Evolutionary conservation across 768 basidiomycete genomes (phyloP).

Genomic region (Agaricus blazei): DNA sequence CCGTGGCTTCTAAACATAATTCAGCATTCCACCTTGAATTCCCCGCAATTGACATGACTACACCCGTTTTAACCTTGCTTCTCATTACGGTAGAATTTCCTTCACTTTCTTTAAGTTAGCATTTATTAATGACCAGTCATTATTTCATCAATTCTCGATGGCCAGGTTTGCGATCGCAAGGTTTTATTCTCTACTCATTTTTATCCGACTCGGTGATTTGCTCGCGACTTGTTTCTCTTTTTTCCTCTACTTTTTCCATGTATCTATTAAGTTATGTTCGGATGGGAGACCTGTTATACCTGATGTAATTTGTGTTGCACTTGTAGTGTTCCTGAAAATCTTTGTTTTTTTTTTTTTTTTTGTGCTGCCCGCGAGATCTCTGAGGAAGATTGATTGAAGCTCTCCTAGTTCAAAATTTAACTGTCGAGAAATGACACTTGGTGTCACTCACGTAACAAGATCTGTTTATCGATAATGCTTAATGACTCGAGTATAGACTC

Average conservation of each 20-base stretch:
- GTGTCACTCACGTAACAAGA: slow-evolving; percentile 3
- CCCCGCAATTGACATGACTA: slow-evolving; percentile 28
- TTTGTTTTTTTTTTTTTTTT: too few relatives aligned
- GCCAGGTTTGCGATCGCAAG: slow-evolving; percentile 27
- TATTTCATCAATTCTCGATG: slow-evolving; percentile 30
- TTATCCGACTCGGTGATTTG: slow-evolving; percentile 19
- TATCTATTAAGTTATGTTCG: slow-evolving; percentile 5
- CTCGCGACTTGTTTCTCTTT: slow-evolving; percentile 14
- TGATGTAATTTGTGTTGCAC: not conserved
- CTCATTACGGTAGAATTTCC: slow-evolving; percentile 31
- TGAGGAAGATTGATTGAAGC: not conserved
- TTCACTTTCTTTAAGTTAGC: slow-evolving; percentile 21
- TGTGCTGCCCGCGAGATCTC: not conserved
- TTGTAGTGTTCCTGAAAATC: slow-evolving; percentile 8
- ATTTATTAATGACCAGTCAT: slow-evolving; percentile 27
- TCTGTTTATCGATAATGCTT: not conserved
- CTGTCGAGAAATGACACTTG: not conserved
- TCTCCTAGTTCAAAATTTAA: slow-evolving; percentile 1
- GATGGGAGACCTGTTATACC: not conserved
- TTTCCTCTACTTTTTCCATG: slow-evolving; percentile 1
- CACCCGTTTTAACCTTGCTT: slow-evolving; percentile 37
- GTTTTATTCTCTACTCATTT: slow-evolving; percentile 18
- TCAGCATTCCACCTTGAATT: slow-evolving; percentile 19
- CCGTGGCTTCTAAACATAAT: slow-evolving; percentile 40
- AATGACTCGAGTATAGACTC: not conserved